Conservation (phyloP, 805 yeast genomes). For the Yamadazyma paraphyllophila region DNA sequence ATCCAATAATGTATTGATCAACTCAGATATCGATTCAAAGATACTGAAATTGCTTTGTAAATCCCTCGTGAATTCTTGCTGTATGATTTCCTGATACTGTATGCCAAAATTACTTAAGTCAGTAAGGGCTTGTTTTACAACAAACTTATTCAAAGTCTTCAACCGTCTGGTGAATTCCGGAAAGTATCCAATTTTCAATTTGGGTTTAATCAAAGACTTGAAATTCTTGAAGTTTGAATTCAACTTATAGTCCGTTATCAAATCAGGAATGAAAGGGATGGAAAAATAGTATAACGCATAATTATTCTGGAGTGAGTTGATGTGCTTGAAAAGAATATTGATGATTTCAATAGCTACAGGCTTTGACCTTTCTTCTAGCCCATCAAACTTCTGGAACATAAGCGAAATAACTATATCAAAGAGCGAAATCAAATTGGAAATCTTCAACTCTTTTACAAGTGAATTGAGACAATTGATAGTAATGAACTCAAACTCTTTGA, state of each 20-base stretch:
- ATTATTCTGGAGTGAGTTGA: slow-evolving; percentile 32
- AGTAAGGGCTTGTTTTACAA: slow-evolving; percentile 66
- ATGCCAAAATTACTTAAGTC: slow-evolving; percentile 57
- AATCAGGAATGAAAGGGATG: slow-evolving; percentile 43
- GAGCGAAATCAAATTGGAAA: slow-evolving; percentile 58
- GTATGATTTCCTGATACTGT: slow-evolving; percentile 50
- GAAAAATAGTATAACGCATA: slow-evolving; percentile 51
- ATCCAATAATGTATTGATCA: slow-evolving; percentile 54
- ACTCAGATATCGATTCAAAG: slow-evolving; percentile 31
- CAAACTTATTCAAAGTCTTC: slow-evolving; percentile 62
- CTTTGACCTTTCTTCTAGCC: slow-evolving; percentile 50
- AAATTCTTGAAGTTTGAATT: slow-evolving; percentile 18
- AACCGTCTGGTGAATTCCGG: slow-evolving; percentile 56
- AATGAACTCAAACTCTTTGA: slow-evolving; percentile 53
- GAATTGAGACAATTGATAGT: slow-evolving; percentile 69
- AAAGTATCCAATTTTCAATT: slow-evolving; percentile 34
- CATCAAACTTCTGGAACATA: slow-evolving; percentile 63
- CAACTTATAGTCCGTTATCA: slow-evolving; percentile 22
- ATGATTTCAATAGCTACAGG: slow-evolving; percentile 53
- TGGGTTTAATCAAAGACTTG: slow-evolving; percentile 30
- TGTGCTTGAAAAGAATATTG: slow-evolving; percentile 28
- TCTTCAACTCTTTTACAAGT: slow-evolving; percentile 55
- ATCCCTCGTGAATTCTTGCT: slow-evolving; percentile 27
- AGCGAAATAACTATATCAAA: slow-evolving; percentile 74
- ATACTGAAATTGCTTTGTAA: neutral